Base-by-base conservation (phyloP, 495 filamentous ascomycete species). In the Penicillium verhagenii region DNA sequence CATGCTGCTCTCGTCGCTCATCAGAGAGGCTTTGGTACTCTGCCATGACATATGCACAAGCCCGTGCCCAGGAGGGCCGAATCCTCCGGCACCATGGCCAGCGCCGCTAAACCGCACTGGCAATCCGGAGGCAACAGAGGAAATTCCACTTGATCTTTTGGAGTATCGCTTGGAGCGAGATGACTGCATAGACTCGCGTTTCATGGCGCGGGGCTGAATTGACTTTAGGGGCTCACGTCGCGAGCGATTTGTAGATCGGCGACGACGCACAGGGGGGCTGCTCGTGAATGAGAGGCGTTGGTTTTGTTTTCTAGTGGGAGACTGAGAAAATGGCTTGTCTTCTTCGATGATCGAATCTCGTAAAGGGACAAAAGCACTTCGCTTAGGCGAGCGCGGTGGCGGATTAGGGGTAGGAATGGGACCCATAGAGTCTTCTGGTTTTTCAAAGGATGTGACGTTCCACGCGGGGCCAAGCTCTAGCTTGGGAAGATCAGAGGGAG, bases 21-120 rank as follows among this genome's bases (percentile, higher is more conserved):
- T 65, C 7, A 74, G 58, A 2, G 72, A 73, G 2, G 53, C 57
- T 24, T 70, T 66, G 0, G 70, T 70, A 39, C 75, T 78, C 46
- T 78, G 76, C 78, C 77, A 81, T 18, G 78, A 79, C 38, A 64
- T 57, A n/a, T 73, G 66, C 6, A 79, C 75, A 5, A 74, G 53
- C 10, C 76, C 76, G 45, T 71, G 72, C 25, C 72, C 74, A 3
- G 70, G 69, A 35, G 75, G 76, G 16, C 77, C 77, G 44, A 76
- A 73, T 9, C 73, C 74, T 48, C 75, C 77, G n/a, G 74, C 73
- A 9, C 77, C 77, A 59, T 79, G 78, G 1, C 77, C 77, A 24
- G 76, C 72, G 18, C 77, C 78, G 51, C 74, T 76, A 19, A 74
- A 61, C 48, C 75, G 61, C 2, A 73, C 64, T 1, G 74, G 73